These are phyloP conservation scores for Picea abies DNA, from an alignment of 83 land plant genomes.

Conservation along the genomic window DNA sequence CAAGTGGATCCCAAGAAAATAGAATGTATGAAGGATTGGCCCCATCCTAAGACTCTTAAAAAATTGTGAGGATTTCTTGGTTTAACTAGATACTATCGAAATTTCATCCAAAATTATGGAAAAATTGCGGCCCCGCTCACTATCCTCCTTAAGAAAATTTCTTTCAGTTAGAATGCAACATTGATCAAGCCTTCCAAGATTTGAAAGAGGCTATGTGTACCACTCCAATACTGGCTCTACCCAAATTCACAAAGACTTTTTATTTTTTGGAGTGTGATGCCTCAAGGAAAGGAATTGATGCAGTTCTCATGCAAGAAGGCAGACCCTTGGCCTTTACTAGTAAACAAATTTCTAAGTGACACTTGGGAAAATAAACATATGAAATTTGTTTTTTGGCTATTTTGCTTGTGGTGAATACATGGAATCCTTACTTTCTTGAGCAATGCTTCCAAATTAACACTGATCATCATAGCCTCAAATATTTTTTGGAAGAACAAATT, in stretches of 20 bases:
- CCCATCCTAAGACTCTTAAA: not conserved
- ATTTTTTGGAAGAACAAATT: not conserved
- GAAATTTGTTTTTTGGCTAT: too few species aligned
- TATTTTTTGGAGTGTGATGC: not conserved
- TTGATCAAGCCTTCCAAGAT: not conserved
- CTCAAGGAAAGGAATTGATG: not conserved
- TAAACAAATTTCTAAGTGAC: too few species aligned
- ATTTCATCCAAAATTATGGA: not conserved
- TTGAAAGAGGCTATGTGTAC: not conserved
- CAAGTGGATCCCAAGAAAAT: not conserved
- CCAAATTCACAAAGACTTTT: not conserved
- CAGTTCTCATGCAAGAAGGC: not conserved
- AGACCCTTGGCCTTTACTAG: not conserved
- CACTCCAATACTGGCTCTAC: not conserved
- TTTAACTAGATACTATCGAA: not conserved
- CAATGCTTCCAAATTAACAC: not conserved
- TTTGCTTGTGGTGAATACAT: too few species aligned
- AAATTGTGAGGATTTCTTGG: not conserved
- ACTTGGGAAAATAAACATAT: too few species aligned
- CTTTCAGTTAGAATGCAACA: not conserved
- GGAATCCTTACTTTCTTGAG: not conserved
- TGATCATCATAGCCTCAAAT: not conserved
- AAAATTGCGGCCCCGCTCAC: not conserved
- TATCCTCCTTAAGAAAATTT: not conserved
- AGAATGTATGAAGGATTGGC: not conserved